phyloP scores from a whole-genome alignment of 768 basidiomycete genomes.

The Tubosaeta sp. region DNA sequence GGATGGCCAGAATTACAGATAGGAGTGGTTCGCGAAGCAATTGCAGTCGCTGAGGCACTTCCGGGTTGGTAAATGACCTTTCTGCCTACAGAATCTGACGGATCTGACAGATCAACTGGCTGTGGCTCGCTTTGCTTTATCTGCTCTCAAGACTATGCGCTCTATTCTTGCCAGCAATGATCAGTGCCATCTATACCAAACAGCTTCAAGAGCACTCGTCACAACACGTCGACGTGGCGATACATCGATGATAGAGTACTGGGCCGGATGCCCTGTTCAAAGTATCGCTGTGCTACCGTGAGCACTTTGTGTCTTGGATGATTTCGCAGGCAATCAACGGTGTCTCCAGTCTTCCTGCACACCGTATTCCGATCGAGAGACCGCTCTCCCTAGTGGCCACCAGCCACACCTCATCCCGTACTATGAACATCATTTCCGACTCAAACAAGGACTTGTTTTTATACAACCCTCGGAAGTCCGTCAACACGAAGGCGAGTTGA shows the following conservation, averaged over 20 bases:
- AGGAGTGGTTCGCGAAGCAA: slow-evolving; percentile 88
- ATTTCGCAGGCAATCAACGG: not conserved
- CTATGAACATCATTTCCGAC: slow-evolving; percentile 46
- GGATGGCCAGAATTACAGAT: slow-evolving; percentile 97
- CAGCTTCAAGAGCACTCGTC: slow-evolving; percentile 65
- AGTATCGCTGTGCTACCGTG: slow-evolving; percentile 79
- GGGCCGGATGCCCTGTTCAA: slow-evolving; percentile 78
- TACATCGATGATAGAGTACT: slow-evolving; percentile 69
- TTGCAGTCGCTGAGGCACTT: slow-evolving; percentile 85
- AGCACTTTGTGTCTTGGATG: slow-evolving; percentile 23
- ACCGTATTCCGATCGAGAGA: slow-evolving; percentile 72
- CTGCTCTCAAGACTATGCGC: slow-evolving; percentile 73
- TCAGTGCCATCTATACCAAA: slow-evolving; percentile 74
- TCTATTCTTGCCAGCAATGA: slow-evolving; percentile 66
- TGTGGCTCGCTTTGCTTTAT: slow-evolving; percentile 87
- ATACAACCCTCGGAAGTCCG: slow-evolving; percentile 79
- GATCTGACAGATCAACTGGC: slow-evolving; percentile 64
- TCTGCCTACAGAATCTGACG: slow-evolving; percentile 1
- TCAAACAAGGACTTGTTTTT: slow-evolving; percentile 78
- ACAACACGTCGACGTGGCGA: slow-evolving; percentile 79
- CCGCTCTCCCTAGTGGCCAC: slow-evolving; percentile 51
- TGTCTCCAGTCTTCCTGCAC: slow-evolving; percentile 56
- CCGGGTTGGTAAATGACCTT: slow-evolving; percentile 55
- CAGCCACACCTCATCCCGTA: slow-evolving; percentile 34
- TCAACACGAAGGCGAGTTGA: slow-evolving; percentile 50